These are phyloP conservation scores for Lotmaria passim DNA, from an alignment of 208 protist species.

Conservation along the genomic window DNA sequence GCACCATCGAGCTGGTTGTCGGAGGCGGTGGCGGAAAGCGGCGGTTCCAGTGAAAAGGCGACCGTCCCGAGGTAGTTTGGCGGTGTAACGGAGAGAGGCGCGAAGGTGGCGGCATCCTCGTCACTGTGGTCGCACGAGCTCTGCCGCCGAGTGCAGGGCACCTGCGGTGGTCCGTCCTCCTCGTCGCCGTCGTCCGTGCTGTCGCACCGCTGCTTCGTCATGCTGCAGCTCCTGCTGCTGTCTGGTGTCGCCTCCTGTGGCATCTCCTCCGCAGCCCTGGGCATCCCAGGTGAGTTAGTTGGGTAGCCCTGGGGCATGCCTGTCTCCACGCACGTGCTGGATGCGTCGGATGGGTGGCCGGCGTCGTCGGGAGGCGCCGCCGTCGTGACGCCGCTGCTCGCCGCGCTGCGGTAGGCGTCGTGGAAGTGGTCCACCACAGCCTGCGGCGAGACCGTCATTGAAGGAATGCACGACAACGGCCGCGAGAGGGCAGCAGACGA, in stretches of 20 bases:
- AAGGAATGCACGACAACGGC: conserved; percentile 2
- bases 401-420: conserved; percentile 11
- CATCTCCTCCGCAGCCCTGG: neutral
- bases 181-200: neutral
- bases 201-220: no score
- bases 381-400: neutral
- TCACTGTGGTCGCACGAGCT: neutral
- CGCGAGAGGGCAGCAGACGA: neutral
- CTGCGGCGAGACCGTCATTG: conserved; percentile 9
- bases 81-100: neutral
- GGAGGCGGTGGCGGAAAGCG: no score
- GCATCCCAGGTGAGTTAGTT: no score
- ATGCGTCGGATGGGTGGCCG: neutral
- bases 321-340: no score
- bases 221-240: neutral
- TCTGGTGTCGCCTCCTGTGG: neutral
- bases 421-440: conserved; percentile 22
- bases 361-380: neutral
- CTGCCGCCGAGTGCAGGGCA: conserved; percentile 11
- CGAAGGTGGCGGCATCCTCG: neutral
- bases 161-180: conserved; percentile 8
- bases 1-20: neutral
- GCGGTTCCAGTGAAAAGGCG: no score
- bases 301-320: no score
- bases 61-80: no score